These are phyloP conservation scores for Cryptococcus sp. DNA, from an alignment of 1,284 basidiomycete species.

Conservation along the genomic window DNA sequence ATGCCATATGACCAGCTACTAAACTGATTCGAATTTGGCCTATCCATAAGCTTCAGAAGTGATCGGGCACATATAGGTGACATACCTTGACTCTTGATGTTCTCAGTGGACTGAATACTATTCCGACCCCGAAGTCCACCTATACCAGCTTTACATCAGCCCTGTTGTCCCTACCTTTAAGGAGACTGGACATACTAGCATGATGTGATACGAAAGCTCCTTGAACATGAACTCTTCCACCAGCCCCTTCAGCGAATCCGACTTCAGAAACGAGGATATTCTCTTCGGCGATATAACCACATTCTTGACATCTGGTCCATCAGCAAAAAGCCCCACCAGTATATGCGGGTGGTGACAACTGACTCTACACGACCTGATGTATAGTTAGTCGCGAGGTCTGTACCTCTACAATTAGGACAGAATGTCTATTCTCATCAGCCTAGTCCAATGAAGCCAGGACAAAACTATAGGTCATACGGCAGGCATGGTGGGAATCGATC, in stretches of 20 bases:
- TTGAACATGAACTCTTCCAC: constrained; percentile 90
- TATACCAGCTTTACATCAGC: constrained; percentile 21
- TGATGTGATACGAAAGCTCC: constrained; percentile 91
- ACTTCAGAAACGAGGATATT: constrained; percentile 91
- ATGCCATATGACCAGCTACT: constrained; percentile 69
- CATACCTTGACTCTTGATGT: constrained; percentile 38
- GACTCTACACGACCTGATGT: constrained; percentile 34
- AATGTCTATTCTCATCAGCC: not conserved
- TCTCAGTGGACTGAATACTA: constrained; percentile 23
- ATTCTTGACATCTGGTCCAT: constrained; percentile 60
- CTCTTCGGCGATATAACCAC: constrained; percentile 87
- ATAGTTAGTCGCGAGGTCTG: constrained; percentile 28
- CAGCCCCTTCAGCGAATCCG: constrained; percentile 86
- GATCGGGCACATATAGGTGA: constrained; percentile 1
- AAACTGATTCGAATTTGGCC: constrained; percentile 76
- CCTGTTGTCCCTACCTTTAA: not conserved
- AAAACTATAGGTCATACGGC: not conserved
- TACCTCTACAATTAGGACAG: constrained; percentile 30
- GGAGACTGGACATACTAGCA: constrained; percentile 64
- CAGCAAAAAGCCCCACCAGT: not conserved
- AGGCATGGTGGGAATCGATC: not conserved
- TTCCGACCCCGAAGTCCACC: constrained; percentile 29
- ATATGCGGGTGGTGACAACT: constrained; percentile 7
- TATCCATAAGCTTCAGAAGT: constrained; percentile 32
- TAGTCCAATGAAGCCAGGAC: not conserved